Conservation (phyloP, 139 green algal genomes). For the Auxenochlorella pyrenoidosa region DNA sequence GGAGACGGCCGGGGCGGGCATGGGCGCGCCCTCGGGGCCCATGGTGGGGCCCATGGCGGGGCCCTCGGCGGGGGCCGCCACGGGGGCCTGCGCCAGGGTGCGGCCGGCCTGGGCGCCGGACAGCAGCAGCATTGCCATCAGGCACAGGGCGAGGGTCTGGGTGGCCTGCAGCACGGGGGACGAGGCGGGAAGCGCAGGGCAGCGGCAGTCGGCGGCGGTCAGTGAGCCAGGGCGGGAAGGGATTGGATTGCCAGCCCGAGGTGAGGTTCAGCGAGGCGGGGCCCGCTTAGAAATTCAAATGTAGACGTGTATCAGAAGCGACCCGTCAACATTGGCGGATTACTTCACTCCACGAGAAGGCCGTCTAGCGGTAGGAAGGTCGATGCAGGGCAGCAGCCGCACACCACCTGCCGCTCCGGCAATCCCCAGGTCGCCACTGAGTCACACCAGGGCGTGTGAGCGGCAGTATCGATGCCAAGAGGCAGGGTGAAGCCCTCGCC, state of each 20-base stretch:
- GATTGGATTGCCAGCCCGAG: not conserved
- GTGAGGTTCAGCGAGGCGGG: not conserved
- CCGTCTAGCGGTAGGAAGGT: not conserved
- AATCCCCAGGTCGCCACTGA: not conserved
- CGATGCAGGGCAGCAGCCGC: not conserved
- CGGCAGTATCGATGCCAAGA: no score
- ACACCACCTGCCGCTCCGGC: not conserved
- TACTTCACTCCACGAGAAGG: no score
- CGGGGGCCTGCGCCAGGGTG: not conserved
- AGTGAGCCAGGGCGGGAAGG: not conserved
- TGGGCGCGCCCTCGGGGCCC: not conserved
- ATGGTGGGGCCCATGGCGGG: not conserved
- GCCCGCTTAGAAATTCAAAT: no score
- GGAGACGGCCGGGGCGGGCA: not conserved
- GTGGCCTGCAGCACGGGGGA: not conserved
- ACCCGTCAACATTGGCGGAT: no score
- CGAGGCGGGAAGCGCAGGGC: not conserved
- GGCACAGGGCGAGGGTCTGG: not conserved
- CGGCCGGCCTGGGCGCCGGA: not conserved
- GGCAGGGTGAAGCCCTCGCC: no score
- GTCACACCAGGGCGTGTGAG: no score
- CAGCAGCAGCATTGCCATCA: constrained; percentile 9
- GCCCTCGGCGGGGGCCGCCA: not conserved
- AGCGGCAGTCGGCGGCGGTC: not conserved
- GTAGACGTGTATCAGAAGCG: no score